Evolutionary conservation across 2,329 filamentous ascomycete genomes (phyloP), one percentile per base, ranked within the genome.

Genomic region (Fusarium denticulatum): DNA sequence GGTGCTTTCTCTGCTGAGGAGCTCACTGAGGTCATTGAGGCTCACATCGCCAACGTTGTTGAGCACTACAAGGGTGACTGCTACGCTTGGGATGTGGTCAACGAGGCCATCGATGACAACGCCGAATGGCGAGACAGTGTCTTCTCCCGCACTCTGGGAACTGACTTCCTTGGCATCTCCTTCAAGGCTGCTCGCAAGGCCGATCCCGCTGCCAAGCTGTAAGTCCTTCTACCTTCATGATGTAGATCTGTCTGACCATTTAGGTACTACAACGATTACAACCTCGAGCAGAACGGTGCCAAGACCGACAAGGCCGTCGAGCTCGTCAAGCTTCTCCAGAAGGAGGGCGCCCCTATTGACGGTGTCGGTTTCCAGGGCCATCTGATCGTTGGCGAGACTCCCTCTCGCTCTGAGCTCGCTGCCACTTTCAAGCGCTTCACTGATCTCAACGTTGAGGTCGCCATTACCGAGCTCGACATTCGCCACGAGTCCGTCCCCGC

Each of bases 1-100:
- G 78, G 76, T 32, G 72, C 78, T 39, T 93, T 89, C 88, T 91
- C 88, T 20, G 87, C 87, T 66, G 83, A 81, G 6, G 88, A 90
- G 45, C 85, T 94, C 7, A 86, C 85, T 20, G 81, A 82, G 8
- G 86, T 88, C 26, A 82, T 83, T 42, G 71, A 78, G 79, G 87
- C 87, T 59, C 91, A 93, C 80, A 88, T 93, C 72, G 85, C 86
- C 67, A 85, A 88, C 71, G 88, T 88, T 56, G 87, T 88, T 12
- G 83, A 81, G 20, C 86, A 91, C 80, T 91, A 88, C 83, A 86
- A 87, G 79, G 87, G 88, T 62, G 84, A 88, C 73, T 91, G 90
- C 80, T 88, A 89, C 78, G 85, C 86, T 36, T 92, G 90, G 90
- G 90, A 92, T 63, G 90, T 92, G 0, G 86, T 91, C 30, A 92